These are phyloP conservation scores for Globisporangium alternatum DNA, from an alignment of 352 stramenopile genomes.

Conservation along the genomic window DNA sequence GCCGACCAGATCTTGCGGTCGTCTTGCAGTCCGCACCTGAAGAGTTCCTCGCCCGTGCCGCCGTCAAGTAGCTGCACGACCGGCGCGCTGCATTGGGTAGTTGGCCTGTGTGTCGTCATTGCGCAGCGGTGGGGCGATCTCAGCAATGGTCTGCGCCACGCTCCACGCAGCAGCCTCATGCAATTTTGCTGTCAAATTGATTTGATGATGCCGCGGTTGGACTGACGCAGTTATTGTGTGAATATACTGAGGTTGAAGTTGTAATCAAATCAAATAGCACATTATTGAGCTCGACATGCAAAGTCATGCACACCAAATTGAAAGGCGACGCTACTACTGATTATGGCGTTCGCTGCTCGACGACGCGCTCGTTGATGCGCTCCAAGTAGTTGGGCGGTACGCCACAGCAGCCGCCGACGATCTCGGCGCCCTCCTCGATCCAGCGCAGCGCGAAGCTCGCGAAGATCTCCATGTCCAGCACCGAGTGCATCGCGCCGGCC, in stretches of 20 bases:
- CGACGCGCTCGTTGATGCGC: slow-evolving; percentile 8
- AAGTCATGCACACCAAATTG: not conserved
- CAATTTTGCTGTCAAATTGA: not conserved
- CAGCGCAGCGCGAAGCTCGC: slow-evolving; percentile 73
- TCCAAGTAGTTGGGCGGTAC: slow-evolving; percentile 82
- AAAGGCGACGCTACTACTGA: not conserved
- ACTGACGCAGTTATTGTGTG: not conserved
- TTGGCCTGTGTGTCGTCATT: not conserved
- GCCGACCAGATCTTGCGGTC: slow-evolving; percentile 90
- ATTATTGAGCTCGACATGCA: not conserved
- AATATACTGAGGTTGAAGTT: not conserved
- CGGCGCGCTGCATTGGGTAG: not conserved
- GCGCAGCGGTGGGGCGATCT: not conserved
- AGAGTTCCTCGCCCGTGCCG: slow-evolving; percentile 90
- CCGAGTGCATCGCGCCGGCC: slow-evolving; percentile 56
- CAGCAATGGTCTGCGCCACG: not conserved
- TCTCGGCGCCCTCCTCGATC: slow-evolving; percentile 60
- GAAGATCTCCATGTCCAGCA: slow-evolving; percentile 74
- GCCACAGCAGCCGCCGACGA: slow-evolving; percentile 90
- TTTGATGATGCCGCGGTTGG: not conserved
- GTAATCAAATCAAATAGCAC: not conserved
- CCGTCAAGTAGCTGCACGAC: slow-evolving; percentile 72
- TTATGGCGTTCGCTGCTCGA: not conserved
- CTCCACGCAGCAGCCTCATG: not conserved
- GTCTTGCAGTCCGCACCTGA: slow-evolving; percentile 75